Percentiles rank a stretch among this genome's conserved stretches.
Evolutionary conservation across 768 basidiomycete genomes (phyloP).

Genomic region (Calocybe indica): DNA sequence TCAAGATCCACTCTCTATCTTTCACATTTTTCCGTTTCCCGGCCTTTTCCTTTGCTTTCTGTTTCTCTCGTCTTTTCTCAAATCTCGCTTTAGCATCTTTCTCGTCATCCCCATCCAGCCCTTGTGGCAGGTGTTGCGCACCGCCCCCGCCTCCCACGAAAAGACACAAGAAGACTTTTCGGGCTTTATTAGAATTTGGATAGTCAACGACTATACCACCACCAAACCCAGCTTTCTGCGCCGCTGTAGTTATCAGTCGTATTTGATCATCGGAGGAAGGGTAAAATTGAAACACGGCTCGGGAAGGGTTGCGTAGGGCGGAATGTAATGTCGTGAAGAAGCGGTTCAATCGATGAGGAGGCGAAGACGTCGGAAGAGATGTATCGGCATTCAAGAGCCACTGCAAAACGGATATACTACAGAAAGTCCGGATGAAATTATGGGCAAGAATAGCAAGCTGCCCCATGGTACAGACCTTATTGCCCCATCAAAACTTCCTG

Average conservation of each 20-base stretch:
- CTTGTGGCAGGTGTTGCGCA: slow-evolving; percentile 65
- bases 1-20: slow-evolving; percentile 88
- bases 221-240: slow-evolving; percentile 93
- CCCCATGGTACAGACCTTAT: slow-evolving; percentile 60
- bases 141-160: slow-evolving; percentile 78
- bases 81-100: slow-evolving; percentile 58
- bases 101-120: slow-evolving; percentile 64
- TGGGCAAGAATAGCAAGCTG: not conserved
- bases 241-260: slow-evolving; percentile 87
- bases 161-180: slow-evolving; percentile 90
- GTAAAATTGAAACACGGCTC: slow-evolving; percentile 92
- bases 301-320: slow-evolving; percentile 75
- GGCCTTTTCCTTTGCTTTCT: slow-evolving; percentile 46
- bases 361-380: slow-evolving; percentile 83
- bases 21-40: slow-evolving; percentile 71
- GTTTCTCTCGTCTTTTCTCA: slow-evolving; percentile 72
- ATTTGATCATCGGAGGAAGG: slow-evolving; percentile 97
- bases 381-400: slow-evolving; percentile 98
- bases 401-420: slow-evolving; percentile 95
- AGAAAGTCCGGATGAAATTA: not conserved
- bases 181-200: slow-evolving; percentile 93
- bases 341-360: slow-evolving; percentile 73
- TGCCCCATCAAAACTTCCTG: slow-evolving; percentile 96
- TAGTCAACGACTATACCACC: slow-evolving; percentile 97
- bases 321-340: slow-evolving; percentile 95